Evolutionary conservation across 345 rosid species (phyloP).

Genomic region (Aurinia saxatilis): DNA sequence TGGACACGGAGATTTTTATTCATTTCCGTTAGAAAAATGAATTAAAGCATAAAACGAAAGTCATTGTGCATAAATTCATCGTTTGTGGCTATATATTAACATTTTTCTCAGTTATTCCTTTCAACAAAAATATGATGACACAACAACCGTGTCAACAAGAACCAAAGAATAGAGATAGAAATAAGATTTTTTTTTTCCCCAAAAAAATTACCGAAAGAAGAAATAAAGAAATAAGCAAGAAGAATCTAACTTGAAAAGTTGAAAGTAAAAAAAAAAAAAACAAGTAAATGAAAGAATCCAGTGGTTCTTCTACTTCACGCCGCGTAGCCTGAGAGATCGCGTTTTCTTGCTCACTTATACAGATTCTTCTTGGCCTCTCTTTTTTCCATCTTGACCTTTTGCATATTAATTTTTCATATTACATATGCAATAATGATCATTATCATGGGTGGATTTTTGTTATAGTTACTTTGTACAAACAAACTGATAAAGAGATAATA

Average conservation of each 20-base stretch:
- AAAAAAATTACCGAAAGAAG: conserved; percentile 9
- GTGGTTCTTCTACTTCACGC: conserved; percentile 7
- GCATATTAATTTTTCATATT: not conserved
- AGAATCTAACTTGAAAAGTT: not conserved
- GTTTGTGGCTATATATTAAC: conserved; percentile 1
- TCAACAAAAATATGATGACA: conserved; percentile 8
- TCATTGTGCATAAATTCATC: not conserved
- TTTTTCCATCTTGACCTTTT: not conserved
- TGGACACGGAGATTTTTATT: not conserved
- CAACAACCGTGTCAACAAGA: not conserved
- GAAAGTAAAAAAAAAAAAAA: not conserved
- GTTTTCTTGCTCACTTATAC: conserved; percentile 4
- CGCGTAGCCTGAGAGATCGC: conserved; percentile 22
- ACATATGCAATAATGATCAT: not conserved
- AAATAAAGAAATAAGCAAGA: not conserved
- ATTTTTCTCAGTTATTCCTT: not conserved
- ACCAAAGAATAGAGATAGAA: not conserved
- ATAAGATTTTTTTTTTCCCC: not conserved
- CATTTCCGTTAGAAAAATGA: not conserved
- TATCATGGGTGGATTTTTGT: not conserved
- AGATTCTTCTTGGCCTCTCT: conserved; percentile 13
- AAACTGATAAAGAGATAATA: not conserved
- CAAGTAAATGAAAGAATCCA: conserved; percentile 6
- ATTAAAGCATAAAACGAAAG: not conserved
- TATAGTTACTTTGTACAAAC: not conserved